phyloP scores from a whole-genome alignment of 2,329 filamentous ascomycete genomes.

The Hypoxylon sp. region DNA sequence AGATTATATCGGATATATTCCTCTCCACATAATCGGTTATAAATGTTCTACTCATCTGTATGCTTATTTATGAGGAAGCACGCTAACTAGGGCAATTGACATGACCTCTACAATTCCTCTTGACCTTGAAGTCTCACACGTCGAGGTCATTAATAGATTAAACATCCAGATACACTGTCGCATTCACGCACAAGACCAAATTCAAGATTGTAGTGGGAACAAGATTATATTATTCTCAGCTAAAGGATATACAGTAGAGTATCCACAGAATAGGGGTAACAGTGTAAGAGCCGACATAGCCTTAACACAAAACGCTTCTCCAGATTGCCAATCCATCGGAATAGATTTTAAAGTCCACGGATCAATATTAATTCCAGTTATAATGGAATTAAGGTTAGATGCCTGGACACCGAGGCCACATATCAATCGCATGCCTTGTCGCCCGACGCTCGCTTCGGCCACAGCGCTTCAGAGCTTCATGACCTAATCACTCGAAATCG shows the following conservation, averaged over 20 bases:
- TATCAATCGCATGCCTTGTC: not conserved
- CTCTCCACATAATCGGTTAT: not conserved
- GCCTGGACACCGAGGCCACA: not conserved
- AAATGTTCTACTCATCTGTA: not conserved
- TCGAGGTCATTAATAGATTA: not conserved
- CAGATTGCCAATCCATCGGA: not conserved
- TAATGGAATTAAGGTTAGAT: not conserved
- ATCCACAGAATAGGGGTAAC: constrained; percentile 4
- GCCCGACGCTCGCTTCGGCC: not conserved
- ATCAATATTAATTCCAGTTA: not conserved
- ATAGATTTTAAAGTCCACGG: not conserved
- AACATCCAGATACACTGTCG: not conserved
- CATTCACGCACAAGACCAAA: not conserved
- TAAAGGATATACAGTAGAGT: no score
- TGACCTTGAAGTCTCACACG: not conserved
- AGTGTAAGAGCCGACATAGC: not conserved
- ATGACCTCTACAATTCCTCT: not conserved
- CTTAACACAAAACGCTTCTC: not conserved
- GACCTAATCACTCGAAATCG: not conserved
- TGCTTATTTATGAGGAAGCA: not conserved
- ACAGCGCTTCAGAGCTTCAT: no score
- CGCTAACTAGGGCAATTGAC: not conserved
- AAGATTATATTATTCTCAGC: not conserved
- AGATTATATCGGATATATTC: not conserved
- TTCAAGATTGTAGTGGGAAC: not conserved